Evolutionary conservation across 345 rosid genomes (phyloP), one percentile per base, ranked within the genome.

Genomic region (Trapa bicornis): DNA sequence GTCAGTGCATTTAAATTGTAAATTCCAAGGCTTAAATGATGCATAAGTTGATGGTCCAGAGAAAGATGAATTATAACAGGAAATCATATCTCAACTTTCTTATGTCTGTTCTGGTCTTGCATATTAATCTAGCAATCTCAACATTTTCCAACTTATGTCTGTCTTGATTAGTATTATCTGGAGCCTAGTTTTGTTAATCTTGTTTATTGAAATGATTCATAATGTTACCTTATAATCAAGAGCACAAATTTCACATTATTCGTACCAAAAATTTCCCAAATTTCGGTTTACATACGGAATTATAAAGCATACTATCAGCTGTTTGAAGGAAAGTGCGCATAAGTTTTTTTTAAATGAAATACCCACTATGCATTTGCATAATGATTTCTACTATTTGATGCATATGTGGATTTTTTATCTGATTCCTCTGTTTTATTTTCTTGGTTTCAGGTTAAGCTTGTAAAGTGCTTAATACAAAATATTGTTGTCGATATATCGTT

Each of bases 401-500:
- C 47, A 53, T 53, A 36, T 53, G 11, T 50, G 52, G 6, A 9
- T 37, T 67, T 22, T 66, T 22, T n/a, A 37, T 32, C 38, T 53
- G 45, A 33, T 67, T 52, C 32, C 6, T 67, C 14, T 53, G 29
- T 6, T 22, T 39, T 22, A 29, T 65, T 48, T 43, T 42, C 16
- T 42, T 43, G 60, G 58, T 71, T 71, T 74, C 89, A 94, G 97
- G 99, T 91, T 61, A 94, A 91, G 81, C 83, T 94, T 72, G 89
- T 94, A 50, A 94, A 91, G 73, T 94, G 92, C 75, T 71, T 83
- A 43, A 89, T 94, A 63, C 95, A 85, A 80, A 80, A 91, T 70
- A 87, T 94, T 16, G 84, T 87, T 33, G 87, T 94, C 58, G 99
- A 94, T 76, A 94, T 94, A 71, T 89, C 97, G 45, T 94, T 91